phyloP scores from a whole-genome alignment of 176 grass and related monocot genomes.

The Avena insularis region DNA sequence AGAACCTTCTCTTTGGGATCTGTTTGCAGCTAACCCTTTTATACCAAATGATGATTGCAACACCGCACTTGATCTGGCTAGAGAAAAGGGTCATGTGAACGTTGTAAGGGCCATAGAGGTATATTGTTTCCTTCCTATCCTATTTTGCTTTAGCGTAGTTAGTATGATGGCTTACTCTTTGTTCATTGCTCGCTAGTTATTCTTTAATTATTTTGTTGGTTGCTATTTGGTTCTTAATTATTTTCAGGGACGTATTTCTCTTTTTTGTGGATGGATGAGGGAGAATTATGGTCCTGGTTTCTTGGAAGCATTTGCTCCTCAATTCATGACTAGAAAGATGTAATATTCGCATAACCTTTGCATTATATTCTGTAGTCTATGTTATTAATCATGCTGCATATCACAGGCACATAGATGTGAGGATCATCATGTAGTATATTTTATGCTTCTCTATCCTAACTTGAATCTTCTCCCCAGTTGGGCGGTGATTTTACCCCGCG shows the following conservation, averaged over 20 bases:
- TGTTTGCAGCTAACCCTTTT: constrained; percentile 80
- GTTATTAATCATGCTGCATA: constrained; percentile 2
- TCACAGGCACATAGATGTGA: constrained; percentile 8
- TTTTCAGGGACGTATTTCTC: constrained; percentile 68
- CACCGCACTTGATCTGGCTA: constrained; percentile 92
- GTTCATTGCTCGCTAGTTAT: neutral
- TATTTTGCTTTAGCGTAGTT: neutral
- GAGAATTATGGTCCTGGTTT: constrained; percentile 93
- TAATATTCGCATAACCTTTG: constrained; percentile 24
- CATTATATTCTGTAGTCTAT: neutral
- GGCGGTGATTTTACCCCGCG: constrained; percentile 79
- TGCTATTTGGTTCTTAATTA: constrained; percentile 27
- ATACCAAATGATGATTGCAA: constrained; percentile 89
- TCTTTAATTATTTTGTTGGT: constrained; percentile 4
- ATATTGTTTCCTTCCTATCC: constrained; percentile 14
- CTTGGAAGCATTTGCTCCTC: constrained; percentile 81
- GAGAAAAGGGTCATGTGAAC: constrained; percentile 91
- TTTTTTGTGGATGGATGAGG: constrained; percentile 89
- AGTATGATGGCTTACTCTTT: neutral
- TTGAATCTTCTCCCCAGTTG: constrained; percentile 61
- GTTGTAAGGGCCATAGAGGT: constrained; percentile 96
- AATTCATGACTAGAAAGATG: constrained; percentile 87
- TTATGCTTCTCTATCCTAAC: constrained; percentile 17
- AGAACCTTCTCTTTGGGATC: constrained; percentile 3
- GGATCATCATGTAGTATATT: constrained; percentile 1